Conservation (phyloP, 2,329 filamentous ascomycete genomes). For the Ophiostoma perfectum region DNA sequence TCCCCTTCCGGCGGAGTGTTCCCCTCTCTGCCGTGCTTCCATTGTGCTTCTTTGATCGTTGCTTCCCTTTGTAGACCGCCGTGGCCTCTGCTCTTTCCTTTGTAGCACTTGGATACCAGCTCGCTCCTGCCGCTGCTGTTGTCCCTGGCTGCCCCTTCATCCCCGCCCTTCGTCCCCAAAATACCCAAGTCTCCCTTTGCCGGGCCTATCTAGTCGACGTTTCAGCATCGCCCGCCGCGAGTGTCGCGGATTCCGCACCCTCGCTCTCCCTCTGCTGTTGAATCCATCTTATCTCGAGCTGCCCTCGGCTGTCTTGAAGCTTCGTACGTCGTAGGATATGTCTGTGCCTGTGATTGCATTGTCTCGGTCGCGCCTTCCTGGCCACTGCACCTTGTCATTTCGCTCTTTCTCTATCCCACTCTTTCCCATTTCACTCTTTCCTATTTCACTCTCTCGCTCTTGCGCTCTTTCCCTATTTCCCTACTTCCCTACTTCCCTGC, state of each 20-base stretch:
- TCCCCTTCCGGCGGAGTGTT: neutral
- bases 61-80: neutral
- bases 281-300: no score
- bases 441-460: no score
- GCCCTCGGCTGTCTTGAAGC: no score
- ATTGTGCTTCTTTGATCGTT: slow-evolving; percentile 6
- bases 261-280: neutral
- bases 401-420: neutral
- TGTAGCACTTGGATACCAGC: neutral
- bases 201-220: neutral
- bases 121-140: neutral
- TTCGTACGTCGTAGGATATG: no score
- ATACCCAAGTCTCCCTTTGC: neutral
- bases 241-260: neutral
- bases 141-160: neutral
- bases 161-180: neutral
- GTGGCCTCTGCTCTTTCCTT: neutral
- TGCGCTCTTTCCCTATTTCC: neutral
- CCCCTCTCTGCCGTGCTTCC: neutral
- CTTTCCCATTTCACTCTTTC: no score
- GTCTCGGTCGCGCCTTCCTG: slow-evolving; percentile 6
- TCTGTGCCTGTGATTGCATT: neutral
- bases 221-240: neutral
- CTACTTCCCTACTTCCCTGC: neutral
- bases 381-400: neutral